phyloP scores from a whole-genome alignment of 2,329 filamentous ascomycete genomes.

The Cytospora leucostoma region DNA sequence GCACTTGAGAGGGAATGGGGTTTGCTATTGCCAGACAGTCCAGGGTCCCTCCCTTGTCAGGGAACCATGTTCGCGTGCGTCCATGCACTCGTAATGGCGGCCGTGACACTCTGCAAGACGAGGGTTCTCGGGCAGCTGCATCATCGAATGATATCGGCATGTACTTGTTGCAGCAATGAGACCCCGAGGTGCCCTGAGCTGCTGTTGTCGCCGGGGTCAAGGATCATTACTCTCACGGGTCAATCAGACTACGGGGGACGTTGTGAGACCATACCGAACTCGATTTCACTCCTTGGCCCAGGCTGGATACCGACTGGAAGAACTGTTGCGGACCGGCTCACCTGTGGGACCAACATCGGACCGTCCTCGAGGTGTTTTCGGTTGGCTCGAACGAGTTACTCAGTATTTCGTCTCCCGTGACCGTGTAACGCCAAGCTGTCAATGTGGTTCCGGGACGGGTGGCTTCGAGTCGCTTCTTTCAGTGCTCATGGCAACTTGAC shows the following conservation, averaged over 20 bases:
- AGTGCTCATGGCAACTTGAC: no score
- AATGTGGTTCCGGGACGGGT: neutral
- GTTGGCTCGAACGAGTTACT: neutral
- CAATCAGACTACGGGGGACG: neutral
- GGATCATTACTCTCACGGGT: neutral
- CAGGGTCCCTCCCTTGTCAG: neutral
- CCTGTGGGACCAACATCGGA: neutral
- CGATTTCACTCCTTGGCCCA: no score
- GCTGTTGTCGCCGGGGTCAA: neutral
- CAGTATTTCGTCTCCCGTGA: neutral
- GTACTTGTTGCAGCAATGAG: neutral
- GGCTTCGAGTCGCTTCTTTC: neutral
- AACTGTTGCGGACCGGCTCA: neutral
- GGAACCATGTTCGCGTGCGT: neutral
- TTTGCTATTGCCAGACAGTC: neutral
- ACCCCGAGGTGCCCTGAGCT: no score
- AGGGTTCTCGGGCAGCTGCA: neutral
- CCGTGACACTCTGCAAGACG: neutral
- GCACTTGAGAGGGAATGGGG: no score
- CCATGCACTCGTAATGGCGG: neutral
- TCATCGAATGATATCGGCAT: neutral
- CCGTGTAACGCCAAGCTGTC: neutral
- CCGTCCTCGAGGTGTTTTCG: neutral
- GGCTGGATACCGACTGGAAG: neutral
- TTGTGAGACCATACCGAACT: no score